Percentiles rank a stretch among this genome's conserved stretches.
These are phyloP conservation scores for Ulmus americana DNA, from an alignment of 331 rosid genomes.

Conservation along the genomic window DNA sequence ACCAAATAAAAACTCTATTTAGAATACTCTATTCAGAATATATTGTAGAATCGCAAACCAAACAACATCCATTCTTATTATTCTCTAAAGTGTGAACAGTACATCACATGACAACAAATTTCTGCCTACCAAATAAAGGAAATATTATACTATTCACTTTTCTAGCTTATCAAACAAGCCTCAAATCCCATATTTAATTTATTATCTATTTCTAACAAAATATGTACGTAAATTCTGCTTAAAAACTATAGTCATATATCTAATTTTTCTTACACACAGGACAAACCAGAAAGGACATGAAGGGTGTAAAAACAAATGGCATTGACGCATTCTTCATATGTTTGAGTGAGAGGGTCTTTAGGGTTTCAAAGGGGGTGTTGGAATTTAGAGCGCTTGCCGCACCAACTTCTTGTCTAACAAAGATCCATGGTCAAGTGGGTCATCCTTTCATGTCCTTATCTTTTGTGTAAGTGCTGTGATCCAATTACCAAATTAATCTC, in stretches of 20 bases:
- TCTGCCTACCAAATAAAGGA: neutral
- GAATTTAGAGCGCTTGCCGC: constrained; percentile 45
- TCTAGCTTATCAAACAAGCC: too few species aligned
- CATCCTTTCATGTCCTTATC: constrained; percentile 33
- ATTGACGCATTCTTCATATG: constrained; percentile 30
- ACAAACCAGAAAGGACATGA: constrained; percentile 35
- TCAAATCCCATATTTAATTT: too few species aligned
- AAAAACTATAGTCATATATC: neutral
- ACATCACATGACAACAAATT: constrained; percentile 4
- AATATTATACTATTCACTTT: too few species aligned
- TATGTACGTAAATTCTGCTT: too few species aligned
- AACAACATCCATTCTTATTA: too few species aligned
- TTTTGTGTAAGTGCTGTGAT: constrained; percentile 6
- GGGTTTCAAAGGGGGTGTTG: constrained; percentile 22
- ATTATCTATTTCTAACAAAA: too few species aligned
- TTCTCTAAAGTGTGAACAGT: neutral
- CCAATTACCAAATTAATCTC: neutral
- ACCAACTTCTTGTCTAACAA: constrained; percentile 61
- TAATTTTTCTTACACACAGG: constrained; percentile 8
- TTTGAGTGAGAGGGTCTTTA: constrained; percentile 13
- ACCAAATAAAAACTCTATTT: too few species aligned
- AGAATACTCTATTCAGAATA: too few species aligned
- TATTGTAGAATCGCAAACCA: too few species aligned
- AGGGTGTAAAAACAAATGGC: constrained; percentile 22
- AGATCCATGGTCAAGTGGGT: constrained; percentile 28